Evolutionary conservation across 306 rosid genomes (phyloP).

Genomic region (Prinsepia uniflora): DNA sequence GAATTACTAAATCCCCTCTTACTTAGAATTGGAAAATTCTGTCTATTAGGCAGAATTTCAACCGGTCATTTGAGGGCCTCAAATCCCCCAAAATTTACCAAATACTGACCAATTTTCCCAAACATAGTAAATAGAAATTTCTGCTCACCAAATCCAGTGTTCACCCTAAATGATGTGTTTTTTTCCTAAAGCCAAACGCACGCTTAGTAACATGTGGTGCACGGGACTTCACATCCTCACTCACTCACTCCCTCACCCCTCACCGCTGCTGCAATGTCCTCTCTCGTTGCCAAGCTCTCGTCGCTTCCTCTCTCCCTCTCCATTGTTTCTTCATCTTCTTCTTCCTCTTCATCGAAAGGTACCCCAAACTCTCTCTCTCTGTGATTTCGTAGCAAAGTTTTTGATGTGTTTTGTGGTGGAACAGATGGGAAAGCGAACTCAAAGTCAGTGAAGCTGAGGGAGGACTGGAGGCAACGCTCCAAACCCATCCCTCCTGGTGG

Average conservation of each 20-base stretch:
- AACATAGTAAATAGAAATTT: too few relatives aligned
- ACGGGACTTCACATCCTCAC: not conserved
- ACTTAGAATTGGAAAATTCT: too few relatives aligned
- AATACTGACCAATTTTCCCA: too few relatives aligned
- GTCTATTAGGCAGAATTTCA: too few relatives aligned
- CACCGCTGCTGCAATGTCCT: slow-evolving; percentile 40
- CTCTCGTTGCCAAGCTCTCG: slow-evolving; percentile 44
- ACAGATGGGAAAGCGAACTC: slow-evolving; percentile 44
- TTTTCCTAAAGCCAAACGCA: too few relatives aligned
- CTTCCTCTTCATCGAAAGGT: slow-evolving; percentile 58
- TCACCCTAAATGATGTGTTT: too few relatives aligned
- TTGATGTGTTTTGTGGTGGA: slow-evolving; percentile 1
- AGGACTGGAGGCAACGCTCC: slow-evolving; percentile 85
- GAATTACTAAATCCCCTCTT: too few relatives aligned
- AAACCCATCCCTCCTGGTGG: slow-evolving; percentile 89
- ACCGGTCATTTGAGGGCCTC: too few relatives aligned
- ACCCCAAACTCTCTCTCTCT: not conserved
- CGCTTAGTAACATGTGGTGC: slow-evolving; percentile 10
- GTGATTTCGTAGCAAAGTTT: slow-evolving; percentile 2
- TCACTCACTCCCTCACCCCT: not conserved
- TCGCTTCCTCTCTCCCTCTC: slow-evolving; percentile 44
- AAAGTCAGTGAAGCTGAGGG: slow-evolving; percentile 48
- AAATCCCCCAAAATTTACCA: too few relatives aligned
- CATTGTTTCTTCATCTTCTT: slow-evolving; percentile 43
- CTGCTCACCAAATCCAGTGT: too few relatives aligned